These are phyloP conservation scores for Plasmopara halstedii DNA, from an alignment of 352 stramenopile species.

Conservation along the genomic window DNA sequence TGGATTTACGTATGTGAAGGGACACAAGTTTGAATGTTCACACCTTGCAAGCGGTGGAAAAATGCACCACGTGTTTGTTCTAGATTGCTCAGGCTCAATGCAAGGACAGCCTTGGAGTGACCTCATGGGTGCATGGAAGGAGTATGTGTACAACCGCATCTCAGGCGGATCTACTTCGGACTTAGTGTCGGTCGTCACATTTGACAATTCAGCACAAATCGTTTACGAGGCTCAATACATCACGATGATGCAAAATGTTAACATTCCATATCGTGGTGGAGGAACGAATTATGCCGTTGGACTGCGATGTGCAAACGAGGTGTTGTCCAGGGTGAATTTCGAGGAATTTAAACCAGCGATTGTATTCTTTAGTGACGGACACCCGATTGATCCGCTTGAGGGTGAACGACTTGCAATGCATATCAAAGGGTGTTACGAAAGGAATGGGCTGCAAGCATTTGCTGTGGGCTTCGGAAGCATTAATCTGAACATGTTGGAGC, in stretches of 20 bases:
- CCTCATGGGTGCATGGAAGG: constrained; percentile 47
- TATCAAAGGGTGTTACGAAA: constrained; percentile 45
- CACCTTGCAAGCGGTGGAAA: constrained; percentile 41
- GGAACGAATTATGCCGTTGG: constrained; percentile 49
- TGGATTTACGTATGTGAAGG: constrained; percentile 45
- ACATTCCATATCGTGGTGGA: constrained; percentile 28
- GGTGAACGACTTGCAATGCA: constrained; percentile 49
- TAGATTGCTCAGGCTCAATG: constrained; percentile 81
- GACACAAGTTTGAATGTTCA: constrained; percentile 72
- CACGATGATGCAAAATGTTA: constrained; percentile 22
- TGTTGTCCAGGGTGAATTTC: constrained; percentile 61
- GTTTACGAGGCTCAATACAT: constrained; percentile 51
- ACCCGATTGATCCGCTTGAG: constrained; percentile 32
- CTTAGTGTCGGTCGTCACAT: constrained; percentile 72
- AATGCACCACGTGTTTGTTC: constrained; percentile 73
- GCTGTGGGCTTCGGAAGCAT: constrained; percentile 63
- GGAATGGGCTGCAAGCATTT: constrained; percentile 53
- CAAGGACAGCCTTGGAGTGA: constrained; percentile 40
- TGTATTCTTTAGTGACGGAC: constrained; percentile 75
- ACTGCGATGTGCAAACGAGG: constrained; percentile 46
- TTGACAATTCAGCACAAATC: constrained; percentile 33
- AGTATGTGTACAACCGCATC: constrained; percentile 66
- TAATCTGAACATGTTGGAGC: constrained; percentile 54
- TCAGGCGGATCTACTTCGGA: constrained; percentile 40
- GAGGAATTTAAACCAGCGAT: constrained; percentile 55